Base-by-base conservation (phyloP, 2,329 filamentous ascomycete species). In the Trichocomaceae sp. region DNA sequence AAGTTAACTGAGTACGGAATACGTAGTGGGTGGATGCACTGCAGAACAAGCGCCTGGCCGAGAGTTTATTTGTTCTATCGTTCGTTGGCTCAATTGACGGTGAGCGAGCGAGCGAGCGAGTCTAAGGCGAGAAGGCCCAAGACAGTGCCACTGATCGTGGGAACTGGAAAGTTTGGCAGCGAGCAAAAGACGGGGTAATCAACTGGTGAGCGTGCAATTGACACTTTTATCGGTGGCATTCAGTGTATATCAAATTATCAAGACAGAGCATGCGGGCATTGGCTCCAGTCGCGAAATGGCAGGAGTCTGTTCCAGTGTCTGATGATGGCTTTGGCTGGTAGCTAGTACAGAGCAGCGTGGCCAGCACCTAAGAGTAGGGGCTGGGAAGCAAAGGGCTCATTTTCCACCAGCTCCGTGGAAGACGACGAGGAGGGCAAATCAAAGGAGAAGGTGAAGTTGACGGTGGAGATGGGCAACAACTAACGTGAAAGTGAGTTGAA, bases 81-180 rank as follows among this genome's bases (percentile, higher is more conserved):
- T 53, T 53, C 51, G 44, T 42, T 33, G 33, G 50, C n/a, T 42
- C 39, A 52, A 53, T 42, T 53, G 51, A 53, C 51, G 51, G 51
- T 53, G 51, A 53, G 51, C 51, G 41, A 52, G 50, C 23, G n/a
- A n/a, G n/a, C n/a, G n/a, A n/a, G n/a, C n/a, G n/a, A n/a, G n/a
- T n/a, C n/a, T n/a, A n/a, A n/a, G n/a, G n/a, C n/a, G 23, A 39
- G 39, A 41, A 19, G 42, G 46, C 42, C 52, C 52, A 50, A 50
- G 29, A 26, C 47, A 46, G 53, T 50, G 47, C n/a, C n/a, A n/a
- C n/a, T n/a, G 41, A 42, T 35, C 26, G 50, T 47, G 33, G 44
- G 44, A 53, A 37, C 20, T 41, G n/a, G 20, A 10, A 29, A 22
- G 44, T 17, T 19, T 31, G 31, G 23, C 19, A 33, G 22, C 23